Evolutionary conservation across 192 early-diverging fungal species (phyloP).

Genomic region (Coemansia sp.): DNA sequence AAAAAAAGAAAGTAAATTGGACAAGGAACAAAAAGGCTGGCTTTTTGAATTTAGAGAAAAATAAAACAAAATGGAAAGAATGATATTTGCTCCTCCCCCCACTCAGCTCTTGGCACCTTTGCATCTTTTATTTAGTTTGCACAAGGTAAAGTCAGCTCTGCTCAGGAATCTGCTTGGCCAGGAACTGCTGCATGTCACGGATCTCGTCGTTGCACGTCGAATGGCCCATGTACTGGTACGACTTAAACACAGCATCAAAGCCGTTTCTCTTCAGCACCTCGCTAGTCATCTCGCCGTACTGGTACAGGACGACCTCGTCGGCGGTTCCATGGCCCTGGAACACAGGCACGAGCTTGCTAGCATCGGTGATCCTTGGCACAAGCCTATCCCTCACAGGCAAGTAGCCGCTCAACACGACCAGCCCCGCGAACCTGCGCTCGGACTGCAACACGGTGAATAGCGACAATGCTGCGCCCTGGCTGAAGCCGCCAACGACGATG

Average conservation of each 20-base stretch:
- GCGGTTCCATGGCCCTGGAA: slow-evolving; percentile 83
- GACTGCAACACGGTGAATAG: slow-evolving; percentile 73
- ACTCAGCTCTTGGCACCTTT: not conserved
- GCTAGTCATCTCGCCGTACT: slow-evolving; percentile 70
- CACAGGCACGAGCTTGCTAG: slow-evolving; percentile 73
- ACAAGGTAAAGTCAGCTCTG: not conserved
- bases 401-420: slow-evolving; percentile 80
- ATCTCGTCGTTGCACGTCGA: slow-evolving; percentile 70
- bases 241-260: slow-evolving; percentile 73
- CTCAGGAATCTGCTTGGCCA: slow-evolving; percentile 60
- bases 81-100: not conserved
- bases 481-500: slow-evolving; percentile 94
- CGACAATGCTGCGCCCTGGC: slow-evolving; percentile 84
- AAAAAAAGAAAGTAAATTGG: too few relatives aligned
- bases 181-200: slow-evolving; percentile 66
- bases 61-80: not conserved
- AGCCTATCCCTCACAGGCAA: slow-evolving; percentile 60
- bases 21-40: too few relatives aligned
- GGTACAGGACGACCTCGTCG: slow-evolving; percentile 73
- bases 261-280: slow-evolving; percentile 63
- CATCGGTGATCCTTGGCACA: slow-evolving; percentile 57
- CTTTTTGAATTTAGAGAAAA: not conserved
- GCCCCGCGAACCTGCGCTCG: slow-evolving; percentile 68
- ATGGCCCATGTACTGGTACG: slow-evolving; percentile 84
- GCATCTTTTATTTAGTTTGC: not conserved